A percentile compares a stretch with the other conserved stretches of the same genome.
These are phyloP conservation scores for Ambispora gerdemannii DNA, from an alignment of 192 early-diverging fungal species.

Conservation along the genomic window DNA sequence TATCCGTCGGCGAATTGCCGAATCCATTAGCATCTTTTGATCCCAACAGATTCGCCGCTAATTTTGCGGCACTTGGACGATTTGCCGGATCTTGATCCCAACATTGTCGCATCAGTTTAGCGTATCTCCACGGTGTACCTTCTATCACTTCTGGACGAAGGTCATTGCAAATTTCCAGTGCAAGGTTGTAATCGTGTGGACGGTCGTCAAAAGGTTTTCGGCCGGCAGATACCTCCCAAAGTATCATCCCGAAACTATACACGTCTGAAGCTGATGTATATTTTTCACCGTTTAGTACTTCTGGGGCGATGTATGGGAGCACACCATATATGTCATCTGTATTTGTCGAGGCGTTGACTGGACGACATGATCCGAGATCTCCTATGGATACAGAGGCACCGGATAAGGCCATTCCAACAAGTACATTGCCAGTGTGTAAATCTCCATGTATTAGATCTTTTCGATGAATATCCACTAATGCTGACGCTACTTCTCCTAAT, in stretches of 20 bases:
- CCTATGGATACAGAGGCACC: background rate
- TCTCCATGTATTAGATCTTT: background rate
- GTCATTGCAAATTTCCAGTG: slow-evolving; percentile 31
- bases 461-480: background rate
- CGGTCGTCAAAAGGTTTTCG: background rate
- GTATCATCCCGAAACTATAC: slow-evolving; percentile 19
- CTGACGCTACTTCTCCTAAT: background rate
- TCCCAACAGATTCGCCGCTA: background rate
- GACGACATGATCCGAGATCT: background rate
- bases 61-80: slow-evolving; percentile 15
- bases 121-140: slow-evolving; percentile 36
- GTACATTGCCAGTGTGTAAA: background rate
- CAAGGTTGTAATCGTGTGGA: background rate
- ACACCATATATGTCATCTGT: background rate
- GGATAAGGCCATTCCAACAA: background rate
- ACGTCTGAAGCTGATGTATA: background rate
- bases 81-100: slow-evolving; percentile 39
- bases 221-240: slow-evolving; percentile 3
- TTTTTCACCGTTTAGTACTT: background rate
- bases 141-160: slow-evolving; percentile 32
- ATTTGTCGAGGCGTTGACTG: background rate
- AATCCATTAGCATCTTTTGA: slow-evolving; percentile 7
- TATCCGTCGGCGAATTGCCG: background rate
- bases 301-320: slow-evolving; percentile 10
- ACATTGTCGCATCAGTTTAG: slow-evolving; percentile 36